Percentiles rank a stretch among this genome's conserved stretches.
phyloP scores from a whole-genome alignment of 306 rosid species.

The Cicer judaicum region DNA sequence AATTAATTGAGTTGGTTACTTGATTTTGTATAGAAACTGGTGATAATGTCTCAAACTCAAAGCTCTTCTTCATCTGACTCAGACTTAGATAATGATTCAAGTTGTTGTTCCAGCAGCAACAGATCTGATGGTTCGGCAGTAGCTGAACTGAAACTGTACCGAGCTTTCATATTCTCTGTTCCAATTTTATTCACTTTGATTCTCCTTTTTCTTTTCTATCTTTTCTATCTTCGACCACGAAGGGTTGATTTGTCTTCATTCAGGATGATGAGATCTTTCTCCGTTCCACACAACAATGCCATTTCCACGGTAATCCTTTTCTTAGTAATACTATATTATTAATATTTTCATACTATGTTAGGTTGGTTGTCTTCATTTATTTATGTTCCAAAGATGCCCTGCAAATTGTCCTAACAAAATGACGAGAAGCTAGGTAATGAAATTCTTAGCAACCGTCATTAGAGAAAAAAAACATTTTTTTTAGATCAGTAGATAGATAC shows the following conservation, averaged over 20 bases:
- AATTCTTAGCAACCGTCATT: too few species aligned
- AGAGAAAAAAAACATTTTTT: too few species aligned
- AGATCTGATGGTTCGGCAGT: slow-evolving; percentile 43
- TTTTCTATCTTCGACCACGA: slow-evolving; percentile 77
- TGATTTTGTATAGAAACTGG: not conserved
- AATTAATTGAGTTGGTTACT: not conserved
- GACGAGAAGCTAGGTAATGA: too few species aligned
- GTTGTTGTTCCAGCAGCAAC: slow-evolving; percentile 22
- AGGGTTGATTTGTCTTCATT: slow-evolving; percentile 67
- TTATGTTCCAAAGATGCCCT: too few species aligned
- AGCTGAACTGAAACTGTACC: slow-evolving; percentile 54
- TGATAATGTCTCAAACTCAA: slow-evolving; percentile 32
- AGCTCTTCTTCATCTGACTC: slow-evolving; percentile 24
- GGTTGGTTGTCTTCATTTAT: too few species aligned
- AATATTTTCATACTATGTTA: too few species aligned
- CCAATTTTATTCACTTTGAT: slow-evolving; percentile 74
- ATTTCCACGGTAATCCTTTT: slow-evolving; percentile 52
- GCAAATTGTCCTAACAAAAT: too few species aligned
- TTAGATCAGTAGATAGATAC: too few species aligned
- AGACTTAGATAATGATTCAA: slow-evolving; percentile 21
- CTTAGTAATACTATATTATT: not conserved
- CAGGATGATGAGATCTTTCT: slow-evolving; percentile 51
- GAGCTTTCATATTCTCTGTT: slow-evolving; percentile 67
- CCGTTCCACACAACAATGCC: slow-evolving; percentile 16
- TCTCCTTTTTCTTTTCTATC: slow-evolving; percentile 68